phyloP scores from a whole-genome alignment of 352 stramenopile species.

The Globisporangium radiosum region DNA sequence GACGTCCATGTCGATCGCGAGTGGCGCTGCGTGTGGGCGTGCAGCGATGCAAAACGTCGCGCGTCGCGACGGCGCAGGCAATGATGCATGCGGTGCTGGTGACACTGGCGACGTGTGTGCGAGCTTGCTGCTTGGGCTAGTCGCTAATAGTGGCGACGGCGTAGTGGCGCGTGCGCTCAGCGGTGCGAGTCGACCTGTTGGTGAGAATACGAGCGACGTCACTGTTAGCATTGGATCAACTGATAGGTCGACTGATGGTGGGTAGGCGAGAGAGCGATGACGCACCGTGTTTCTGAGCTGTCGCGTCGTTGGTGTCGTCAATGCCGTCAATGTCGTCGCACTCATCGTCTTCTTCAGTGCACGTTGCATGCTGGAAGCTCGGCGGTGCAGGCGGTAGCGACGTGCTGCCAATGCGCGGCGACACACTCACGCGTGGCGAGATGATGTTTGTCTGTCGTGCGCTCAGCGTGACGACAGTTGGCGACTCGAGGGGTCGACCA shows the following conservation, averaged over 20 bases:
- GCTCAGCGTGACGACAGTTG: conserved; percentile 11
- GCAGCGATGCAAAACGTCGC: no score
- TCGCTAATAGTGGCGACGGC: not conserved
- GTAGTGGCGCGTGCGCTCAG: not conserved
- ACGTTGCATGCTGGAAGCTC: conserved; percentile 14
- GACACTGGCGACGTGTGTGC: conserved; percentile 3
- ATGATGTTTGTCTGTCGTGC: conserved; percentile 19
- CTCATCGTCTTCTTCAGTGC: not conserved
- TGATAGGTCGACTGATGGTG: not conserved
- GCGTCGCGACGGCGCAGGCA: not conserved
- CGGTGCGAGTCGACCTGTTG: conserved; percentile 4
- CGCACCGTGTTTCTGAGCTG: conserved; percentile 13
- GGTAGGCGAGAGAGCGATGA: not conserved
- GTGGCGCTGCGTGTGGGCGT: not conserved
- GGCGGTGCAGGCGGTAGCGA: conserved; percentile 11
- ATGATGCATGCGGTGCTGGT: conserved; percentile 4
- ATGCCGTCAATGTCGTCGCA: conserved; percentile 4
- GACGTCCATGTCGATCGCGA: conserved; percentile 16
- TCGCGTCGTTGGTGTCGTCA: not conserved
- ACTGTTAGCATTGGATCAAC: no score
- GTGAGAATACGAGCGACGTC: no score
- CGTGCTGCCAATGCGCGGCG: conserved; percentile 5
- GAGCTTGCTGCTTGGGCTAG: conserved; percentile 1
- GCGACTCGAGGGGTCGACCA: conserved; percentile 15
- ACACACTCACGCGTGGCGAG: conserved; percentile 21